These are phyloP conservation scores for Alternaria incomplexa DNA, from an alignment of 2,329 filamentous ascomycete species.

Conservation along the genomic window DNA sequence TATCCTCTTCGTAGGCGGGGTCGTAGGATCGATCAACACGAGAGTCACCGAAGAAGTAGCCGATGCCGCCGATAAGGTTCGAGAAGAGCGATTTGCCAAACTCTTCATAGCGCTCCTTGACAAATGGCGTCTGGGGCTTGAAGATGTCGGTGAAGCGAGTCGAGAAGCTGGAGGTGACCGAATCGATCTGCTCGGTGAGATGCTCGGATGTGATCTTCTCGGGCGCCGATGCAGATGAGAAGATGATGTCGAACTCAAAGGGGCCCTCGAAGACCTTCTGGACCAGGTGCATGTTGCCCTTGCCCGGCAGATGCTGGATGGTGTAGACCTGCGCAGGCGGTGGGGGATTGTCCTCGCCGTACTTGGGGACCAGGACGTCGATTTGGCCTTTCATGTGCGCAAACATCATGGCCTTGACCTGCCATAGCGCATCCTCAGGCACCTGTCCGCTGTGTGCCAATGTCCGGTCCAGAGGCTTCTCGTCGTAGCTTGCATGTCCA, in stretches of 20 bases:
- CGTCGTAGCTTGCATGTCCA: conserved; percentile 67
- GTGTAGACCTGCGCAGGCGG: conserved; percentile 88
- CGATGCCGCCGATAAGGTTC: conserved; percentile 90
- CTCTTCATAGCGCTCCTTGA: conserved; percentile 71
- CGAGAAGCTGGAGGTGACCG: conserved; percentile 71
- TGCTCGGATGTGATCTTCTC: conserved; percentile 63
- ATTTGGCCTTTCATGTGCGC: conserved; percentile 68
- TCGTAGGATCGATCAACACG: conserved; percentile 90
- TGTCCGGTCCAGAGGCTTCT: conserved; percentile 77
- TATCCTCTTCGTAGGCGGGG: conserved; percentile 92
- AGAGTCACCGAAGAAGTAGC: conserved; percentile 90
- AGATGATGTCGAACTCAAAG: conserved; percentile 93
- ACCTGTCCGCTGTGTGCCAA: conserved; percentile 74
- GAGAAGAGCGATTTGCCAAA: conserved; percentile 93
- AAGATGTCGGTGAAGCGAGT: conserved; percentile 77
- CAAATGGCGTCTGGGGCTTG: conserved; percentile 77
- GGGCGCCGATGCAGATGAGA: conserved; percentile 75
- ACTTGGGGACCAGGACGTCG: conserved; percentile 64
- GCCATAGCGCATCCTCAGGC: conserved; percentile 77
- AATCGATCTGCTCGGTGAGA: conserved; percentile 72
- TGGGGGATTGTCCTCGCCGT: conserved; percentile 67
- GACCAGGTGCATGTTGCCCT: conserved; percentile 83
- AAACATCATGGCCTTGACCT: conserved; percentile 74
- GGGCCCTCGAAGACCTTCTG: conserved; percentile 90
- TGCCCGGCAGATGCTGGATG: conserved; percentile 69